Conservation (phyloP, 2,329 filamentous ascomycete genomes). For the Aspergillus sp. region DNA sequence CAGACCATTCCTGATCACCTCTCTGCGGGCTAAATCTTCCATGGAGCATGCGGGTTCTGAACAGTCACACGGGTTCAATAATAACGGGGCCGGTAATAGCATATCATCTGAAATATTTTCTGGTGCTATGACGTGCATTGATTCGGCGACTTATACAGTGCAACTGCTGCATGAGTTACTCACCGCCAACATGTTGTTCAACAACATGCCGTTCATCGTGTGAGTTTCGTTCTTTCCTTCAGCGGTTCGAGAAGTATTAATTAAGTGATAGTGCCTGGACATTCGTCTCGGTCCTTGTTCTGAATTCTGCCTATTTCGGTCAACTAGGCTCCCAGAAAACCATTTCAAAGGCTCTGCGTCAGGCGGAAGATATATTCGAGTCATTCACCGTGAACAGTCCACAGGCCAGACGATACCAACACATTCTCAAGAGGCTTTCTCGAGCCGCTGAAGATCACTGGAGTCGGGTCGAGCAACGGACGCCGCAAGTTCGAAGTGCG, state of each 20-base stretch:
- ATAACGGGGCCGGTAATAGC: not conserved
- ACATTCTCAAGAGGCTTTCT: not conserved
- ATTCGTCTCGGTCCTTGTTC: not conserved
- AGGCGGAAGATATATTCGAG: not conserved
- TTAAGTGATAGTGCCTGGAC: not conserved
- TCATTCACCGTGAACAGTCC: not conserved
- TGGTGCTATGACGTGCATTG: not conserved
- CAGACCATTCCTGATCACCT: constrained; percentile 1
- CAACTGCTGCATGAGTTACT: not conserved
- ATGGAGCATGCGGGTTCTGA: not conserved
- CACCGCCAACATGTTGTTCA: not conserved
- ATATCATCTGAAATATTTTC: not conserved
- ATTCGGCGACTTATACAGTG: not conserved
- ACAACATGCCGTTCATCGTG: constrained; percentile 1
- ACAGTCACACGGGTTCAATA: not conserved
- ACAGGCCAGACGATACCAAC: not conserved
- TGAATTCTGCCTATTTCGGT: not conserved
- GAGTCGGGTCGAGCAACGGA: not conserved
- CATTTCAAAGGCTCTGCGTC: not conserved
- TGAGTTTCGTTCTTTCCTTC: not conserved
- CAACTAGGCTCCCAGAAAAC: not conserved
- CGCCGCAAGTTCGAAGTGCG: not conserved
- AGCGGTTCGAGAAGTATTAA: not conserved
- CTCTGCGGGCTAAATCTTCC: not conserved
- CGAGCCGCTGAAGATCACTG: not conserved